These are phyloP conservation scores for Phaeosphaeriaceae sp. DNA, from an alignment of 2,329 filamentous ascomycete genomes.

Conservation along the genomic window DNA sequence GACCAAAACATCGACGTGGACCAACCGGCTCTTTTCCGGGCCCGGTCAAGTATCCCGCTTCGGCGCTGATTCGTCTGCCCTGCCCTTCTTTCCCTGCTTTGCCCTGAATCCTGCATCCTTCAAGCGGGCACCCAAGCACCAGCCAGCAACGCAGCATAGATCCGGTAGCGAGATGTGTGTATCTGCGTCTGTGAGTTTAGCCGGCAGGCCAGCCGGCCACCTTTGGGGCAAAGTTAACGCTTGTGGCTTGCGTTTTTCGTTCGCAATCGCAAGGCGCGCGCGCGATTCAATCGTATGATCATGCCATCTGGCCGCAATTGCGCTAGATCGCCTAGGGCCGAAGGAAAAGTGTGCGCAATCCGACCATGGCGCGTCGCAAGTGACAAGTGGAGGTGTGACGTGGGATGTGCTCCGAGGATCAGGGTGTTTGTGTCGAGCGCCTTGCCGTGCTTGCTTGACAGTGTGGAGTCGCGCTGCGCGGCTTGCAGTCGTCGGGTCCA, in stretches of 20 bases:
- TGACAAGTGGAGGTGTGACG: background rate
- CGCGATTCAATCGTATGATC: background rate
- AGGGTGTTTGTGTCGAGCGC: background rate
- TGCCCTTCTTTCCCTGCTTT: background rate
- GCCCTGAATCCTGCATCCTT: background rate
- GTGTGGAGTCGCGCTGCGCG: background rate
- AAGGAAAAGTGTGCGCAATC: background rate
- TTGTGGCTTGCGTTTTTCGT: background rate
- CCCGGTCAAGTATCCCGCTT: background rate
- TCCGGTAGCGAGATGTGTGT: background rate
- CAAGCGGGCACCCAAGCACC: background rate
- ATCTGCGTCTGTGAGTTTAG: background rate
- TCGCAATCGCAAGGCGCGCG: background rate
- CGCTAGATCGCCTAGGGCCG: background rate
- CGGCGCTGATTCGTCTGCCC: background rate
- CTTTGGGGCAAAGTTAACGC: background rate
- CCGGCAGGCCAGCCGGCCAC: background rate
- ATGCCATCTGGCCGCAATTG: background rate
- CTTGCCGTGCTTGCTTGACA: too few relatives aligned
- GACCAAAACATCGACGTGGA: background rate
- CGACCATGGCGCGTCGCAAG: background rate
- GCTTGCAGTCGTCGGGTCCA: background rate
- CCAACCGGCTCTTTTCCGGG: background rate
- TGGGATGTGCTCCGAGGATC: background rate
- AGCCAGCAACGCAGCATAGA: background rate